Percentiles rank a stretch among this genome's conserved stretches.
phyloP scores from a whole-genome alignment of 768 basidiomycete genomes.

The Cantharellus anzutake region DNA sequence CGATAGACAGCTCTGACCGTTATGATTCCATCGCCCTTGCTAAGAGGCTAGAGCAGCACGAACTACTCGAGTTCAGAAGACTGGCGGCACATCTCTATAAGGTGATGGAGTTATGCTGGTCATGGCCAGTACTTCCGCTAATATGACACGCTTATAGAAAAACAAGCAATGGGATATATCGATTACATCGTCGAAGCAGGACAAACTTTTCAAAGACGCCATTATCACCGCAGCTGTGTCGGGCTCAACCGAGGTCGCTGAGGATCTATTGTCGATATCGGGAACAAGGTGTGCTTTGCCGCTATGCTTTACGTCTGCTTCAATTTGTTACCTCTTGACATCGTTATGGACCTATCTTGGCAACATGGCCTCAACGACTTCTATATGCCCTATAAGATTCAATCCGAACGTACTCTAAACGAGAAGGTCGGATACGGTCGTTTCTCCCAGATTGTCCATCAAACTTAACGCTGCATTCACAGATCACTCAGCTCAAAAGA shows the following conservation, averaged over 20 bases:
- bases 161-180: slow-evolving; percentile 93
- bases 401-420: slow-evolving; percentile 63
- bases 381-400: slow-evolving; percentile 91
- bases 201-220: slow-evolving; percentile 93
- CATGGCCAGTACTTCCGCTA: too few species aligned
- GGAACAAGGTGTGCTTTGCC: slow-evolving; percentile 95
- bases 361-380: slow-evolving; percentile 91
- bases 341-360: slow-evolving; percentile 93
- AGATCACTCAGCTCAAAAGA: slow-evolving; percentile 69
- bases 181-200: slow-evolving; percentile 84
- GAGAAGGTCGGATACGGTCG: slow-evolving; percentile 37
- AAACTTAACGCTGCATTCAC: background rate
- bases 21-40: slow-evolving; percentile 87
- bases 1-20: slow-evolving; percentile 96
- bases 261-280: slow-evolving; percentile 94
- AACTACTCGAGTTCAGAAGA: slow-evolving; percentile 84
- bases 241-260: slow-evolving; percentile 68
- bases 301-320: slow-evolving; percentile 82
- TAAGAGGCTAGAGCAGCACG: slow-evolving; percentile 69
- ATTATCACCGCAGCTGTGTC: slow-evolving; percentile 86
- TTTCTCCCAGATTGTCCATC: background rate
- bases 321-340: slow-evolving; percentile 81
- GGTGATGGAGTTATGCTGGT: too few species aligned
- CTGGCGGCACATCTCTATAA: slow-evolving; percentile 94
- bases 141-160: slow-evolving; percentile 56